Evolutionary conservation across 2,329 filamentous ascomycete genomes (phyloP), one percentile per base, ranked within the genome.

Genomic region (Pseudocercospora fijiensis): DNA sequence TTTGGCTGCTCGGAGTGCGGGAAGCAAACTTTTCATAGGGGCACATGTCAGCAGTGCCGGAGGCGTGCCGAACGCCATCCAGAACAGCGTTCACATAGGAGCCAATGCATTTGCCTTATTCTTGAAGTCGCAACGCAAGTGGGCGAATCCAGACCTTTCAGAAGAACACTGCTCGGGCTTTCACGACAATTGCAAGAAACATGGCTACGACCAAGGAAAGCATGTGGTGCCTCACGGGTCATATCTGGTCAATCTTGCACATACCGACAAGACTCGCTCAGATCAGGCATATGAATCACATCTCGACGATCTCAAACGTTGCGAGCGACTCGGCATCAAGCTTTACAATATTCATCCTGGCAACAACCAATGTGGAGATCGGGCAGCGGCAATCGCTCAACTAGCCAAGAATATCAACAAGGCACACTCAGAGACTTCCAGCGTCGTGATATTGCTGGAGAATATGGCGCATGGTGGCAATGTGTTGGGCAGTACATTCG

Each of bases 291-390:
- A 96, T 75, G 84, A 82, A 43, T 86, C 87, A 62, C 99, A 99
- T 76, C 74, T 96, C 16, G 93, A 99, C 71, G 95, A 99, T 76
- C 82, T 99, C 1, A 81, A 86, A 57, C 87, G 95, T 9, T 98
- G 95, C 76, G 90, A 96, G 73, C 83, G 84, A 52, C 85, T 99
- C 0, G 92, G 92, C 1, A 96, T 99, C 72, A 83, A 80, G 66
- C 84, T 97, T n/a, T 99, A 98, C 82, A 99, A 99, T 78, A 98
- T 99, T 80, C 95, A 99, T 75, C 95, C 95, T 0, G 95, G 95
- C 20, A 93, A 89, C 62, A 89, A 89, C 1, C 90, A 77, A 47
- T 78, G 89, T 62, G 71, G 67, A 16, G 82, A 85, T 3, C 86
- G 89, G 37, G 80, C 83, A 0, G 88, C 86, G 20, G 93, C 93